A percentile compares a stretch with the other conserved stretches of the same genome.
phyloP scores from a whole-genome alignment of 352 stramenopile species.

The Globisporangium rhizosaccharum region DNA sequence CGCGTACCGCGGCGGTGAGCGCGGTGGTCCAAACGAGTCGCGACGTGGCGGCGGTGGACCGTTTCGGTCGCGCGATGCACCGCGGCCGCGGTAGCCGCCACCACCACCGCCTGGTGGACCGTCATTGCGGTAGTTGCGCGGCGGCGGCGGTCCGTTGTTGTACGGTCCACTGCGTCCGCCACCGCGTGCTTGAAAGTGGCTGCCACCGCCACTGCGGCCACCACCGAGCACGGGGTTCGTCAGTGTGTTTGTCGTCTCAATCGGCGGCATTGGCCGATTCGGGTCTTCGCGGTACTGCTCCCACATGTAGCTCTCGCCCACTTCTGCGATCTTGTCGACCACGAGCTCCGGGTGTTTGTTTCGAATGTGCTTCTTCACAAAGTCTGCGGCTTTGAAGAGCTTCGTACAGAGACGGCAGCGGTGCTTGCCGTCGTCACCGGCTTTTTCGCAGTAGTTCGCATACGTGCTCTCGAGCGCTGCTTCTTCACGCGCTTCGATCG shows the following conservation, averaged over 20 bases:
- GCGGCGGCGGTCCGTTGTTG: conserved; percentile 11
- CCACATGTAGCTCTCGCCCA: conserved; percentile 86
- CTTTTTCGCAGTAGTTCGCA: conserved; percentile 79
- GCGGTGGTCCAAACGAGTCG: conserved; percentile 13
- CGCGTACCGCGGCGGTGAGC: conserved; percentile 17
- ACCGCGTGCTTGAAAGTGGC: conserved; percentile 23
- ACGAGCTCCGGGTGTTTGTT: conserved; percentile 85
- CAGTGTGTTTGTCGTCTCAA: conserved; percentile 67
- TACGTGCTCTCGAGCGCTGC: conserved; percentile 68
- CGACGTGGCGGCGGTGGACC: conserved; percentile 25
- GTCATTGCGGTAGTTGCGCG: conserved; percentile 45
- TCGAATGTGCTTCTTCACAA: conserved; percentile 86
- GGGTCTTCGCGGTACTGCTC: conserved; percentile 80
- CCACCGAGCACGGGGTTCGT: conserved; percentile 50
- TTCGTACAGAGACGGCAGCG: conserved; percentile 82
- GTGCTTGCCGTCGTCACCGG: conserved; percentile 77
- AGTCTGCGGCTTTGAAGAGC: conserved; percentile 84
- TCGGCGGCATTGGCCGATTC: conserved; percentile 65
- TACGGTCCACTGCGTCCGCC: conserved; percentile 25
- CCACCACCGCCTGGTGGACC: conserved; percentile 20
- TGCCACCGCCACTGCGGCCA: conserved; percentile 29
- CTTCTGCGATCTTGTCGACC: conserved; percentile 75
- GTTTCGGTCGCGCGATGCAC: conserved; percentile 37
- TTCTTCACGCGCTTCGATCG: conserved; percentile 74
- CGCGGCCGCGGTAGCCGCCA: conserved; percentile 41